Evolutionary conservation across 257 asterid genomes (phyloP).

Genomic region (Plantago ovata): DNA sequence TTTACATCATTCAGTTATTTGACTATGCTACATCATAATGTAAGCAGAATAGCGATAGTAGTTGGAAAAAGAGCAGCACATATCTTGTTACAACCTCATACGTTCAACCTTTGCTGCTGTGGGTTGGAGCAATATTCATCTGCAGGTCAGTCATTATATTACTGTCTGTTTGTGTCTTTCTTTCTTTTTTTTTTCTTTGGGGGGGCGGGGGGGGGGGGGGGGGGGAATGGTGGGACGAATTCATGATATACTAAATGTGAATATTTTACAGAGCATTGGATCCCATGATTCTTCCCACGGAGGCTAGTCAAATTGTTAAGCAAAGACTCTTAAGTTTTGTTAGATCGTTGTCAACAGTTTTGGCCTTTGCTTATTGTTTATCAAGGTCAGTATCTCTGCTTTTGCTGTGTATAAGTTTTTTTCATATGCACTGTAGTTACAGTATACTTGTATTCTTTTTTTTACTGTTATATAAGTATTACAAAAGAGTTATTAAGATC

Average conservation of each 20-base stretch:
- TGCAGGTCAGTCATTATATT: slow-evolving; percentile 68
- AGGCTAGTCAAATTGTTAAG: slow-evolving; percentile 81
- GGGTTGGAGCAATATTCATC: slow-evolving; percentile 74
- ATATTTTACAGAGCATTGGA: slow-evolving; percentile 70
- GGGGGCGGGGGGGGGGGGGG: no score
- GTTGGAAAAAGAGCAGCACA: slow-evolving; percentile 81
- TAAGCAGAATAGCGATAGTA: slow-evolving; percentile 66
- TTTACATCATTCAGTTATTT: slow-evolving; percentile 12
- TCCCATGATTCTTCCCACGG: slow-evolving; percentile 76
- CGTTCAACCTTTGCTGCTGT: slow-evolving; percentile 77
- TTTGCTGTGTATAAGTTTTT: no score
- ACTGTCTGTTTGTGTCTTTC: slow-evolving; percentile 1
- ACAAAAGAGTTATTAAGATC: no score
- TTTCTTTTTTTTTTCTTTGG: no score
- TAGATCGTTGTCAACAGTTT: slow-evolving; percentile 84
- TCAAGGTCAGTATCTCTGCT: slow-evolving; percentile 50
- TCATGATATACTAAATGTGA: slow-evolving; percentile 25
- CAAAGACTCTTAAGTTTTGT: slow-evolving; percentile 77
- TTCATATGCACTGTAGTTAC: no score
- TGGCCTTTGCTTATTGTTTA: slow-evolving; percentile 85
- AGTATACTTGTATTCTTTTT: no score
- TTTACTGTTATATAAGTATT: no score
- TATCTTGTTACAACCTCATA: slow-evolving; percentile 67
- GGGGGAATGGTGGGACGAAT: no score
- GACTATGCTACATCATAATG: slow-evolving; percentile 15